Conservation (phyloP, 768 basidiomycete species). For the Pleurotus platypus region DNA sequence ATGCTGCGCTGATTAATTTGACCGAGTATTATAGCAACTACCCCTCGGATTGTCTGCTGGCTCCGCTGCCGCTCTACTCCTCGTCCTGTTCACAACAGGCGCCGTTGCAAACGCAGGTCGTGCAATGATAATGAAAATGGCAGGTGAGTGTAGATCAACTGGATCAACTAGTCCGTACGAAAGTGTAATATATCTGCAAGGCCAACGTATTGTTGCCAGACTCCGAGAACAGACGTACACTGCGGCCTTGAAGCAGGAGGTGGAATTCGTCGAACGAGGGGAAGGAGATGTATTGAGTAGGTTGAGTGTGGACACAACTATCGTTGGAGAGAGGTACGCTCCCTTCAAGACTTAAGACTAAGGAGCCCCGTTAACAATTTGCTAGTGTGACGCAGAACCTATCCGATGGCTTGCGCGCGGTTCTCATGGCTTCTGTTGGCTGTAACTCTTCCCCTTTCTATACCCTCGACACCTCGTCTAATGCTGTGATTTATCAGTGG, state of each 20-base stretch:
- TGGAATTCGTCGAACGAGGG: constrained; percentile 88
- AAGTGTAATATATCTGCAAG: constrained; percentile 21
- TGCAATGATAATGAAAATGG: constrained; percentile 80
- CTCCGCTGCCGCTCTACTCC: constrained; percentile 72
- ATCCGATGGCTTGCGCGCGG: constrained; percentile 75
- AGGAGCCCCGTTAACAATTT: no score
- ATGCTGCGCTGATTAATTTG: not conserved
- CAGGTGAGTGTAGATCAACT: constrained; percentile 42
- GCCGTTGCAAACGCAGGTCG: constrained; percentile 84
- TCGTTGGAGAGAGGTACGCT: constrained; percentile 85
- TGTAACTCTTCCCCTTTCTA: constrained; percentile 44
- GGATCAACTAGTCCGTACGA: no score
- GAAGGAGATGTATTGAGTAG: constrained; percentile 94
- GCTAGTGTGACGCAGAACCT: constrained; percentile 74
- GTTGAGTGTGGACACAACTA: constrained; percentile 85
- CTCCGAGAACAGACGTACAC: constrained; percentile 79
- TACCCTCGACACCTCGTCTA: not conserved
- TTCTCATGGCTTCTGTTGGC: constrained; percentile 93
- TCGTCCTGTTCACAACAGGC: constrained; percentile 81
- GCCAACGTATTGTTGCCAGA: constrained; percentile 89
- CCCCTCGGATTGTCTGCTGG: constrained; percentile 78
- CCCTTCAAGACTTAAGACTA: not conserved
- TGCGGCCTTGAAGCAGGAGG: constrained; percentile 84
- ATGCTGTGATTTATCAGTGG: constrained; percentile 45
- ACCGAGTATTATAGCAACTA: constrained; percentile 47